Evolutionary conservation across 2,329 filamentous ascomycete species (phyloP).

Genomic region (Penicillium rolfsii): DNA sequence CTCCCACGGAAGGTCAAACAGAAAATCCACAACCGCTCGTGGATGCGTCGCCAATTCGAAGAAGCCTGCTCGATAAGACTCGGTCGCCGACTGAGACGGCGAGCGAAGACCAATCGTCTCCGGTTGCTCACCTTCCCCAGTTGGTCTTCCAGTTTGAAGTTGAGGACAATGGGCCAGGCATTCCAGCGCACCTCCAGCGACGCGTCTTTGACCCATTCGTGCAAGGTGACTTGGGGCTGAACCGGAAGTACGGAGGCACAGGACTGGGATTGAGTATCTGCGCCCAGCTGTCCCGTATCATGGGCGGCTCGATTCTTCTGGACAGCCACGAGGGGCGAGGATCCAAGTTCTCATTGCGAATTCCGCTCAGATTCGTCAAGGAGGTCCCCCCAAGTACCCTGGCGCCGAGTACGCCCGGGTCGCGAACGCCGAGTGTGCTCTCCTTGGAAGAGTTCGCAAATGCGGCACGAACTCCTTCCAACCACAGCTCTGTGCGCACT

Average conservation of each 20-base stretch:
- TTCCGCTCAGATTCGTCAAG: slow-evolving; percentile 76
- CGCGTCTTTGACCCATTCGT: slow-evolving; percentile 94
- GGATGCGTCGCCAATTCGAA: background rate
- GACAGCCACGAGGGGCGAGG: slow-evolving; percentile 73
- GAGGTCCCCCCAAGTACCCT: slow-evolving; percentile 59
- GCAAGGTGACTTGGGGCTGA: slow-evolving; percentile 85
- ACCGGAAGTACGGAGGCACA: slow-evolving; percentile 87
- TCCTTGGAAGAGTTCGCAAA: slow-evolving; percentile 34
- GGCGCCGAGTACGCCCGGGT: slow-evolving; percentile 33
- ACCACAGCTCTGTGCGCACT: slow-evolving; percentile 24
- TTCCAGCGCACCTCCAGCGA: slow-evolving; percentile 74
- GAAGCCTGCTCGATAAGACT: background rate
- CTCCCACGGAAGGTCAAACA: background rate
- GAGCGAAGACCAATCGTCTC: background rate
- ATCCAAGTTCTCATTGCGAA: slow-evolving; percentile 79
- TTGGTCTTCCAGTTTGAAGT: slow-evolving; percentile 86
- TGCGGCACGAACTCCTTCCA: slow-evolving; percentile 27
- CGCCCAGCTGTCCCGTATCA: slow-evolving; percentile 78
- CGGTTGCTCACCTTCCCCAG: background rate
- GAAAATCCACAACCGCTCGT: background rate
- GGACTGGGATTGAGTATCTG: slow-evolving; percentile 88
- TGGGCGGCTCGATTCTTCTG: slow-evolving; percentile 76
- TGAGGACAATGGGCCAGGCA: slow-evolving; percentile 84
- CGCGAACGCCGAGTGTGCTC: slow-evolving; percentile 36
- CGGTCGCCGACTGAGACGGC: background rate